Evolutionary conservation across 768 basidiomycete species (phyloP).

Genomic region (Mycena indigotica): DNA sequence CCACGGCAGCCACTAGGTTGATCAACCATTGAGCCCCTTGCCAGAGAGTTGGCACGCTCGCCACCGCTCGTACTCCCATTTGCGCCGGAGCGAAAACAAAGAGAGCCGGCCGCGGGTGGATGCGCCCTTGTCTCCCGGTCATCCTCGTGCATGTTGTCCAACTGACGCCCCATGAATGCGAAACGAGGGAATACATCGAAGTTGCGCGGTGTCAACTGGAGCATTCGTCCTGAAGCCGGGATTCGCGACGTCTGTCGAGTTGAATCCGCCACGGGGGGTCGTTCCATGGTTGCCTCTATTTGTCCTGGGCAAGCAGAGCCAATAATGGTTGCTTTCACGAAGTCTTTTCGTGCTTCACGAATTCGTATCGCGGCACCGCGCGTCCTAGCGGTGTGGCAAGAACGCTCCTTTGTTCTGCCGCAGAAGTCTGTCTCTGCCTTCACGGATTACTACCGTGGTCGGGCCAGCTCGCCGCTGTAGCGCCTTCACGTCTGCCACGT

Average conservation of each 20-base stretch:
- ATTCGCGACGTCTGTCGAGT: background rate
- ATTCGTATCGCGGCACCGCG: background rate
- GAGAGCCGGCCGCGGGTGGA: background rate
- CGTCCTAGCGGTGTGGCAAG: background rate
- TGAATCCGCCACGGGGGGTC: background rate
- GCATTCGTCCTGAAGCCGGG: background rate
- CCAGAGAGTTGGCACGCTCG: constrained; percentile 2
- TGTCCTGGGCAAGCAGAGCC: no score
- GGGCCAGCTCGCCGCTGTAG: background rate
- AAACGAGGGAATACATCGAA: background rate
- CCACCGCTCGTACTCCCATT: constrained; percentile 1
- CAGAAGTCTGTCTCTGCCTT: no score
- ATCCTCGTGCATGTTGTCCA: constrained; percentile 1
- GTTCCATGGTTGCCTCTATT: background rate
- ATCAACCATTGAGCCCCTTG: no score
- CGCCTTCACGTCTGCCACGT: background rate
- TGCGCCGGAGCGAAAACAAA: background rate
- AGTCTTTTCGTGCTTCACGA: background rate
- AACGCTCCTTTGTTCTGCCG: background rate
- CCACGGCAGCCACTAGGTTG: background rate
- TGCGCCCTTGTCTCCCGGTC: constrained; percentile 3
- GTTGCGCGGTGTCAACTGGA: background rate
- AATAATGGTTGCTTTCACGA: background rate
- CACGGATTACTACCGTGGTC: background rate
- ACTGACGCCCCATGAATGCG: background rate